A percentile compares a stretch with the other conserved stretches of the same genome.
Conservation (phyloP, 192 early-diverging fungal genomes). For the Ambispora gerdemannii region DNA sequence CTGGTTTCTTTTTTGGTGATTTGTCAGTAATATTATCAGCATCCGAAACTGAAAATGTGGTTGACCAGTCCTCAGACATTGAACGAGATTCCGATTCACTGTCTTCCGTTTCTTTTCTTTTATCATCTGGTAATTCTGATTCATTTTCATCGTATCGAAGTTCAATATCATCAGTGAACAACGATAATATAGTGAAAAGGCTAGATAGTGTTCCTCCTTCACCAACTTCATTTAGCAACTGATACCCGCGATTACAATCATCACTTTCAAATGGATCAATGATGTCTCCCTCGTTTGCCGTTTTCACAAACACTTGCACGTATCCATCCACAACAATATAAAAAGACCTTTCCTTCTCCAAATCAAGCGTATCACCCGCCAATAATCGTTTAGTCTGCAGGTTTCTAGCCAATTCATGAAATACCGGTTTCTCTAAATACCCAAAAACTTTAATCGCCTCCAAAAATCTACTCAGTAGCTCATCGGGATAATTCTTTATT, state of each 20-base stretch:
- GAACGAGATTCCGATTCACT: neutral
- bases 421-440: slow-evolving; percentile 93
- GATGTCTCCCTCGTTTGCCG: slow-evolving; percentile 37
- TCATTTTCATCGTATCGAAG: slow-evolving; percentile 48
- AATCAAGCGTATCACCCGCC: slow-evolving; percentile 74
- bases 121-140: slow-evolving; percentile 33
- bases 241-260: slow-evolving; percentile 51
- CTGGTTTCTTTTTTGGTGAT: neutral
- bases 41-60: slow-evolving; percentile 38
- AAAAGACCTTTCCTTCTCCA: slow-evolving; percentile 78
- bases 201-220: slow-evolving; percentile 88
- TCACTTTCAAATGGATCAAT: slow-evolving; percentile 39
- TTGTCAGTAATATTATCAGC: slow-evolving; percentile 14
- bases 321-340: slow-evolving; percentile 95
- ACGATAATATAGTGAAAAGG: slow-evolving; percentile 85
- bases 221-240: slow-evolving; percentile 83
- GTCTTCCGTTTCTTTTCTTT: slow-evolving; percentile 11
- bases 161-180: slow-evolving; percentile 80
- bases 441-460: slow-evolving; percentile 93
- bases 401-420: slow-evolving; percentile 91
- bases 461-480: slow-evolving; percentile 79
- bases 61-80: slow-evolving; percentile 34
- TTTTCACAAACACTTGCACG: slow-evolving; percentile 86
- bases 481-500: slow-evolving; percentile 59
- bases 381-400: slow-evolving; percentile 73